These are phyloP conservation scores for Gliomastix tumulicola DNA, from an alignment of 2,329 filamentous ascomycete genomes.

Conservation along the genomic window DNA sequence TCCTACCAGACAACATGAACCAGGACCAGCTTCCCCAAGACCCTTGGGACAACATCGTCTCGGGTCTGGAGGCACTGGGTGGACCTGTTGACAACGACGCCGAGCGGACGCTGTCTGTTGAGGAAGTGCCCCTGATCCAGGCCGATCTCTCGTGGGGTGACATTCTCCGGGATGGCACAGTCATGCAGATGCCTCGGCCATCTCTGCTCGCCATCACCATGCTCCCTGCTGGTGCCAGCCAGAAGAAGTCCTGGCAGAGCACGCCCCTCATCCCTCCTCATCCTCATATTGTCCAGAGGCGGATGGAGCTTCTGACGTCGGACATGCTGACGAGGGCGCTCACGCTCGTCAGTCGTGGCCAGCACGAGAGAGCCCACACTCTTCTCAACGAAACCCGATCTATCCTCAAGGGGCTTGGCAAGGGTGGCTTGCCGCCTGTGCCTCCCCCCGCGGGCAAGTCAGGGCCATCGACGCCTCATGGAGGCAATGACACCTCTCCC, in stretches of 20 bases:
- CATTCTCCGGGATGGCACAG: constrained; percentile 79
- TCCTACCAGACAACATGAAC: constrained; percentile 74
- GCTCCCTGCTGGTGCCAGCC: constrained; percentile 62
- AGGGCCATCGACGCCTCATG: constrained; percentile 41
- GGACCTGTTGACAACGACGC: constrained; percentile 83
- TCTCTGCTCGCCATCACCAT: constrained; percentile 94
- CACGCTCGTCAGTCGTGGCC: constrained; percentile 81
- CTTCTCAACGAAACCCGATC: constrained; percentile 88
- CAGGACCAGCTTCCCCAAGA: constrained; percentile 87
- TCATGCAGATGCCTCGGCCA: constrained; percentile 80
- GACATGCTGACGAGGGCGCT: constrained; percentile 95
- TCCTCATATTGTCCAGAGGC: constrained; percentile 86
- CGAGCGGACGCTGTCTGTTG: constrained; percentile 74
- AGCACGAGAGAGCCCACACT: constrained; percentile 90
- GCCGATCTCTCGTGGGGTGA: constrained; percentile 92
- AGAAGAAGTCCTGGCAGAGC: constrained; percentile 59
- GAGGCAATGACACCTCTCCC: constrained; percentile 33
- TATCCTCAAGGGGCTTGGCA: constrained; percentile 91
- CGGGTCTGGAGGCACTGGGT: constrained; percentile 85
- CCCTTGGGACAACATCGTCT: constrained; percentile 95
- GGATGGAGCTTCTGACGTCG: constrained; percentile 95
- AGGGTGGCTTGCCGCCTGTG: constrained; percentile 86
- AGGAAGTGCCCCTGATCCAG: constrained; percentile 92
- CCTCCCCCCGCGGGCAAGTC: constrained; percentile 50
- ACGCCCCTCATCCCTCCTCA: constrained; percentile 87